These are phyloP conservation scores for Tremella mesenterica DNA, from an alignment of 768 basidiomycete species.

Conservation along the genomic window DNA sequence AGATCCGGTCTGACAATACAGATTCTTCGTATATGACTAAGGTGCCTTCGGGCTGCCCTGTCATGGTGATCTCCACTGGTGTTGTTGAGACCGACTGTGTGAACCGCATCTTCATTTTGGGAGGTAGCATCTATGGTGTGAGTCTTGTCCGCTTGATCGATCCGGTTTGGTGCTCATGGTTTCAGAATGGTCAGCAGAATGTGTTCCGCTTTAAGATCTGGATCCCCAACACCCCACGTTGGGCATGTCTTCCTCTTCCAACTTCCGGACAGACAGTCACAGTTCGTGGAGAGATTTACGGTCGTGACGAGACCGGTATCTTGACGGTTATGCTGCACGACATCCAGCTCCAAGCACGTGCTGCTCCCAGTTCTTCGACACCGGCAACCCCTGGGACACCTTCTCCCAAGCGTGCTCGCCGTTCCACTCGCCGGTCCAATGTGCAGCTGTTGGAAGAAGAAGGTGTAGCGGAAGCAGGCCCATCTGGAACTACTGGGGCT, in stretches of 20 bases:
- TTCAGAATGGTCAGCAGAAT: neutral
- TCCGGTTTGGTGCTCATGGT: neutral
- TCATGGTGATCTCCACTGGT: neutral
- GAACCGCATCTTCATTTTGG: neutral
- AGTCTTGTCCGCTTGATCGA: neutral
- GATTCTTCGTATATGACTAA: neutral
- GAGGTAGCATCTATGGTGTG: neutral
- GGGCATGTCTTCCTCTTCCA: neutral
- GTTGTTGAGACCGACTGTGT: neutral
- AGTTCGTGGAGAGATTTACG: neutral
- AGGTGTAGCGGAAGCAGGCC: too few species aligned
- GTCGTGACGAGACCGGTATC: too few species aligned
- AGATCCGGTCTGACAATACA: neutral
- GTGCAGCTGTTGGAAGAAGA: too few species aligned
- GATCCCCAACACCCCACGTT: neutral
- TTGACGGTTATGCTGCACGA: too few species aligned
- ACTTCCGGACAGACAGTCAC: neutral
- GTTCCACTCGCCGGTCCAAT: too few species aligned
- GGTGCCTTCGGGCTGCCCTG: neutral
- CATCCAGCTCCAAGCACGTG: too few species aligned
- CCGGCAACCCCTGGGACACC: too few species aligned
- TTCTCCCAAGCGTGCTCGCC: too few species aligned
- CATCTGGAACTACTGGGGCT: too few species aligned
- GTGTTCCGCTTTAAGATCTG: slow-evolving; percentile 3
- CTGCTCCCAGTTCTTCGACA: too few species aligned